A percentile compares a stretch with the other conserved stretches of the same genome.
Evolutionary conservation across 148 eudicot species (phyloP).

Genomic region (Polygonum maritimum): DNA sequence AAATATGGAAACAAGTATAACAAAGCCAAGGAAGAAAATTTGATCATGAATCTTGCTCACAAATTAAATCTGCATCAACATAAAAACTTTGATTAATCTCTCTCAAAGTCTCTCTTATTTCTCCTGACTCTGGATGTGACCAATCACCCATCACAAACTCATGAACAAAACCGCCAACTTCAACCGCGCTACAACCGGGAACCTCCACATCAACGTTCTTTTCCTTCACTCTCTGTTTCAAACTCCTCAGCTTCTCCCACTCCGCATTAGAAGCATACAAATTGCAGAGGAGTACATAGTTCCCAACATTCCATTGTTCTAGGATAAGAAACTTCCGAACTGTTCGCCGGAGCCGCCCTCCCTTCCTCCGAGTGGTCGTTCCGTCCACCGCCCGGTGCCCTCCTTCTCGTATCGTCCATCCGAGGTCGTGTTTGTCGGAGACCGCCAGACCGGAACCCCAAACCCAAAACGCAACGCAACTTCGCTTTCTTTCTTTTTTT

Average conservation of each 20-base stretch:
- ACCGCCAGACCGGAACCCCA: too few relatives aligned
- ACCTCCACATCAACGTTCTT: slow-evolving; percentile 18
- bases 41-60: neutral
- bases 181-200: slow-evolving; percentile 36
- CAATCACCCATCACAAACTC: slow-evolving; percentile 36
- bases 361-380: too few relatives aligned
- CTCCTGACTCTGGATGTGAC: slow-evolving; percentile 34
- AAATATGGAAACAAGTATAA: neutral
- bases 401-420: too few relatives aligned
- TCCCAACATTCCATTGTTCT: slow-evolving; percentile 35
- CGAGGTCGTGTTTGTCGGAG: too few relatives aligned
- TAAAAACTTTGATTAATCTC: slow-evolving; percentile 5
- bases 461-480: too few relatives aligned
- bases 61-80: neutral
- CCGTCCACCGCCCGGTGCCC: too few relatives aligned
- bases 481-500: too few relatives aligned
- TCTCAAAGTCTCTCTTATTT: slow-evolving; percentile 16
- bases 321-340: slow-evolving; percentile 23
- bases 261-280: slow-evolving; percentile 23
- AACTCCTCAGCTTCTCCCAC: slow-evolving; percentile 29
- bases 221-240: slow-evolving; percentile 26
- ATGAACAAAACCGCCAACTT: slow-evolving; percentile 22
- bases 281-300: slow-evolving; percentile 26
- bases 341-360: too few relatives aligned
- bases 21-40: neutral